These are phyloP conservation scores for Colletotrichum truncatum DNA, from an alignment of 2,329 filamentous ascomycete genomes.

Conservation along the genomic window DNA sequence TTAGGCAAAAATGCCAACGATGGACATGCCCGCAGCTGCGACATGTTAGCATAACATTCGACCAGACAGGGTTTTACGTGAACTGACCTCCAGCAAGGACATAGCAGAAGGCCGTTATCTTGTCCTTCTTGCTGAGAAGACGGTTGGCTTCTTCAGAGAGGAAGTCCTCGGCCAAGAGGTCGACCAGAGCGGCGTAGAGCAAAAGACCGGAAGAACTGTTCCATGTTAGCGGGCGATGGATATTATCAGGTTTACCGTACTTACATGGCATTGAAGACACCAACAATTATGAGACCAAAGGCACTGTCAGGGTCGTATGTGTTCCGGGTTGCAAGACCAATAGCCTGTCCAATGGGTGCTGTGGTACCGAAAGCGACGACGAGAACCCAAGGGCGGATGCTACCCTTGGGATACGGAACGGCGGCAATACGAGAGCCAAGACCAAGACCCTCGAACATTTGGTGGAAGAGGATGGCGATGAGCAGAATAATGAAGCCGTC, in stretches of 20 bases:
- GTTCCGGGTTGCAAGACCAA: slow-evolving; percentile 65
- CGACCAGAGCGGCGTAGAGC: slow-evolving; percentile 70
- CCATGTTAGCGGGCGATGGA: background rate
- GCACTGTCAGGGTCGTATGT: slow-evolving; percentile 71
- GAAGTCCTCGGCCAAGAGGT: slow-evolving; percentile 72
- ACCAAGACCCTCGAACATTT: slow-evolving; percentile 75
- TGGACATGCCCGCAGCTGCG: slow-evolving; percentile 54
- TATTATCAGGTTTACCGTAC: slow-evolving; percentile 30
- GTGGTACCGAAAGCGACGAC: slow-evolving; percentile 74
- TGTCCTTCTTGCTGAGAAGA: slow-evolving; percentile 60
- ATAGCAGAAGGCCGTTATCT: slow-evolving; percentile 61
- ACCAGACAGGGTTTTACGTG: no score
- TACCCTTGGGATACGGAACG: slow-evolving; percentile 66
- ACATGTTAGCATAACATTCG: slow-evolving; percentile 12
- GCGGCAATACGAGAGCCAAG: slow-evolving; percentile 76
- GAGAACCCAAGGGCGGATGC: slow-evolving; percentile 67
- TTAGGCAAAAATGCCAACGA: slow-evolving; percentile 57
- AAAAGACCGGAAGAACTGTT: slow-evolving; percentile 66
- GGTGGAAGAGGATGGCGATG: slow-evolving; percentile 77
- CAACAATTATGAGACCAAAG: slow-evolving; percentile 71
- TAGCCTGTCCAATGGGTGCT: slow-evolving; percentile 83
- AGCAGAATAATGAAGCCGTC: slow-evolving; percentile 74
- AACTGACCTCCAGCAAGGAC: slow-evolving; percentile 61
- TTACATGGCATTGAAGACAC: slow-evolving; percentile 72
- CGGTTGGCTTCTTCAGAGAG: slow-evolving; percentile 64